Conservation (phyloP, 768 basidiomycete species). For the Suillus fuscotomentosus region DNA sequence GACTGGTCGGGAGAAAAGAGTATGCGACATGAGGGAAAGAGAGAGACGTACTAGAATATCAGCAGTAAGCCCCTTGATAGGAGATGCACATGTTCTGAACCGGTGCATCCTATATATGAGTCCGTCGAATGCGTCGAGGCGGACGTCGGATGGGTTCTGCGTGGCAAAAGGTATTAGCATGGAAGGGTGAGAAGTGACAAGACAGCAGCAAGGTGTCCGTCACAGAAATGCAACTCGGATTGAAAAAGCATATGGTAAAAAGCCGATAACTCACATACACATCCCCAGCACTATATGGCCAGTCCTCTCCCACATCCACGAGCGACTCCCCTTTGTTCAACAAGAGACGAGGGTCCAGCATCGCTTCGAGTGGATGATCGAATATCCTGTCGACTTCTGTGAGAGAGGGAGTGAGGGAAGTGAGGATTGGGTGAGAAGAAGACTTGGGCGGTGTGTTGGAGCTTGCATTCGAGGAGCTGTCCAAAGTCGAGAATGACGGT, state of each 20-base stretch:
- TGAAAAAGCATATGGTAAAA: background rate
- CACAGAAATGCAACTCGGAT: background rate
- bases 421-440: conserved; percentile 36
- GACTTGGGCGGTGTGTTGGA: conserved; percentile 7
- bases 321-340: conserved; percentile 43
- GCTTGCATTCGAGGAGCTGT: background rate
- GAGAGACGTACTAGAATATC: conserved; percentile 66
- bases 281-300: conserved; percentile 70
- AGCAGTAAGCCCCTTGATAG: conserved; percentile 81
- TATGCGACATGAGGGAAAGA: background rate
- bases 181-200: background rate
- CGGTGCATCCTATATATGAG: conserved; percentile 79
- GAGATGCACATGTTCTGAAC: conserved; percentile 73
- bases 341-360: conserved; percentile 56
- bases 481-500: too few species aligned
- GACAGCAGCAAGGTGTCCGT: background rate
- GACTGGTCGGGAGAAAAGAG: background rate
- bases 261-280: conserved; percentile 54
- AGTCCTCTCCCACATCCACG: conserved; percentile 63
- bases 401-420: conserved; percentile 49
- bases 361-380: conserved; percentile 70
- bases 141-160: conserved; percentile 58
- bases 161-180: background rate
- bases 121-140: conserved; percentile 45
- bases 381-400: conserved; percentile 82